Percentiles rank a stretch among this genome's conserved stretches.
These are phyloP conservation scores for Fraxinus baroniana DNA, from an alignment of 305 asterid genomes.

Conservation along the genomic window DNA sequence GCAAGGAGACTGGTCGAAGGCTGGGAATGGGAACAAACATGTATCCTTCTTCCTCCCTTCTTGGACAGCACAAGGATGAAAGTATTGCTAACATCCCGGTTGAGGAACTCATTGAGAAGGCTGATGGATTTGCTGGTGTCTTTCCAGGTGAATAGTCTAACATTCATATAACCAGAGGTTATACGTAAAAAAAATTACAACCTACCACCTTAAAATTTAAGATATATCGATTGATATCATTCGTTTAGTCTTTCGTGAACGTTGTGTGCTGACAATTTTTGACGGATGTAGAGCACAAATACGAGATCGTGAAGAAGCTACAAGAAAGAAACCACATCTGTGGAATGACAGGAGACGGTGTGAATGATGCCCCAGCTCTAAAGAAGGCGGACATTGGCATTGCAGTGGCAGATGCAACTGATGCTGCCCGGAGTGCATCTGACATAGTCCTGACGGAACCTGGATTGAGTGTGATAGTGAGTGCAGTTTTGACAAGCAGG, in stretches of 20 bases:
- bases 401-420: slow-evolving; percentile 61
- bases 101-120: slow-evolving; percentile 49
- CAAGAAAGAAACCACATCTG: slow-evolving; percentile 55
- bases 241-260: neutral
- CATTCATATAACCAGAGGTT: neutral
- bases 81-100: slow-evolving; percentile 30
- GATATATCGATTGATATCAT: neutral
- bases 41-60: slow-evolving; percentile 52
- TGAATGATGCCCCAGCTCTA: slow-evolving; percentile 58
- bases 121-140: slow-evolving; percentile 61
- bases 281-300: slow-evolving; percentile 44
- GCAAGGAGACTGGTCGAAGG: slow-evolving; percentile 55
- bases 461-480: slow-evolving; percentile 49
- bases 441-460: slow-evolving; percentile 60
- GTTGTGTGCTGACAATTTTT: neutral
- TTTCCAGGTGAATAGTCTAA: slow-evolving; percentile 39
- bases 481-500: slow-evolving; percentile 53
- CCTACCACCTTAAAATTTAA: neutral
- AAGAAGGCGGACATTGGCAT: slow-evolving; percentile 55
- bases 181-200: neutral
- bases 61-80: slow-evolving; percentile 49
- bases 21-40: slow-evolving; percentile 54
- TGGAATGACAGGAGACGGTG: slow-evolving; percentile 68
- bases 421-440: slow-evolving; percentile 53
- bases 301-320: slow-evolving; percentile 55